A percentile compares a stretch with the other conserved stretches of the same genome.
Conservation (phyloP, 306 rosid species). For the Abrus pulchellus region DNA sequence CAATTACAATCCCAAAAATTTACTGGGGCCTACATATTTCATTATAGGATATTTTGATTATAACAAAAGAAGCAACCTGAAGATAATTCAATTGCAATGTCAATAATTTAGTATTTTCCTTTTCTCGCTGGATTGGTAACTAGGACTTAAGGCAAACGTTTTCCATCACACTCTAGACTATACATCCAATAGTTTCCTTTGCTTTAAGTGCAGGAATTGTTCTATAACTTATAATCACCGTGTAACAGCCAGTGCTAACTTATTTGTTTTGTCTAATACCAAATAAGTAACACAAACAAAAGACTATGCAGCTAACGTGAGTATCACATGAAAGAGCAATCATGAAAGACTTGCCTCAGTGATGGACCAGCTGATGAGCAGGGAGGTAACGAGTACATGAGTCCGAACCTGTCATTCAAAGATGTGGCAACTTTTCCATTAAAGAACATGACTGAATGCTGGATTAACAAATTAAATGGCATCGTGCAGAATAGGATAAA, state of each 20-base stretch:
- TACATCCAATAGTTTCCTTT: background rate
- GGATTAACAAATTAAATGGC: background rate
- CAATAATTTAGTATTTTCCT: slow-evolving; percentile 16
- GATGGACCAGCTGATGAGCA: slow-evolving; percentile 81
- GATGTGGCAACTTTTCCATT: slow-evolving; percentile 9
- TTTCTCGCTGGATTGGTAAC: background rate
- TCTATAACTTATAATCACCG: slow-evolving; percentile 8
- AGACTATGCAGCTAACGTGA: background rate
- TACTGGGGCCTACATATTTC: background rate
- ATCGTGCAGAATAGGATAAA: background rate
- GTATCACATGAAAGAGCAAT: slow-evolving; percentile 20
- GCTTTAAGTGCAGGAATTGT: slow-evolving; percentile 4
- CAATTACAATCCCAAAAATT: too few relatives aligned
- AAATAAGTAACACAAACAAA: slow-evolving; percentile 20
- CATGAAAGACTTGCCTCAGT: slow-evolving; percentile 76
- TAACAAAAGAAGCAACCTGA: slow-evolving; percentile 1
- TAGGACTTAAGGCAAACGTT: background rate
- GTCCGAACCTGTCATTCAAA: slow-evolving; percentile 61
- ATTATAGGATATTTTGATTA: slow-evolving; percentile 1
- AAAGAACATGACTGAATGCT: background rate
- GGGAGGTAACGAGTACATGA: slow-evolving; percentile 72
- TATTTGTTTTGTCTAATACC: background rate
- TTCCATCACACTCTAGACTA: background rate
- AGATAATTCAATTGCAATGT: background rate
- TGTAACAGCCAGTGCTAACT: background rate